phyloP scores from a whole-genome alignment of 495 filamentous ascomycete species.

The Penicillium egyptiacum region DNA sequence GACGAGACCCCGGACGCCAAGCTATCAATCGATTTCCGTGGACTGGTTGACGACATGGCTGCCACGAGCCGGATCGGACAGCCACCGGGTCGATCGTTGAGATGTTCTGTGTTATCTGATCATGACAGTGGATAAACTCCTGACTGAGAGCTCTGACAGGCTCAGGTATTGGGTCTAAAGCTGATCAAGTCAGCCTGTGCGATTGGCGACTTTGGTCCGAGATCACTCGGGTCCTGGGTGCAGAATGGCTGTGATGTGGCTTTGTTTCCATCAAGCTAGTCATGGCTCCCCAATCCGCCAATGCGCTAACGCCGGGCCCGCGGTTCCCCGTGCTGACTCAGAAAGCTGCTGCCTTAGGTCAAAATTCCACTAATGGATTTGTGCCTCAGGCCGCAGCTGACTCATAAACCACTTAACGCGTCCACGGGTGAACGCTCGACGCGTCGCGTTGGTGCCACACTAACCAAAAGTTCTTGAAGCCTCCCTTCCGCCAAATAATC shows the following conservation, averaged over 20 bases:
- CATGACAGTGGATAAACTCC: slow-evolving; percentile 40
- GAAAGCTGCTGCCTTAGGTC: slow-evolving; percentile 17
- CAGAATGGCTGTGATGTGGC: slow-evolving; percentile 21
- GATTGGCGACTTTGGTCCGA: slow-evolving; percentile 11
- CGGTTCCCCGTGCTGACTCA: slow-evolving; percentile 4
- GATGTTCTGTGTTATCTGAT: slow-evolving; percentile 40
- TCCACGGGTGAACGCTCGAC: slow-evolving; percentile 28
- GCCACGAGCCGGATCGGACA: slow-evolving; percentile 41
- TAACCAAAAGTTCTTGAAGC: slow-evolving; percentile 33
- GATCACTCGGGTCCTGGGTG: not conserved
- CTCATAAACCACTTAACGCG: slow-evolving; percentile 51
- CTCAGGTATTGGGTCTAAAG: not conserved
- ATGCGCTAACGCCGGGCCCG: slow-evolving; percentile 20
- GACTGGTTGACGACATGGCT: slow-evolving; percentile 64
- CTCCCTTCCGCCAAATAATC: slow-evolving; percentile 21
- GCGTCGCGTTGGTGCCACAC: slow-evolving; percentile 33
- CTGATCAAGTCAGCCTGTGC: not conserved
- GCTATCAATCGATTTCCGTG: slow-evolving; percentile 71
- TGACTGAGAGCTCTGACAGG: slow-evolving; percentile 5
- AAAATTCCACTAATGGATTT: not conserved
- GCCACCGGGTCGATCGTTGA: slow-evolving; percentile 37
- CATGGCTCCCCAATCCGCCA: slow-evolving; percentile 41
- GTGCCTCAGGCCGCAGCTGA: not conserved
- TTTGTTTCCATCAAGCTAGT: slow-evolving; percentile 23
- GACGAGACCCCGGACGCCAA: slow-evolving; percentile 52